Percentiles rank a stretch among this genome's conserved stretches.
phyloP scores from a whole-genome alignment of 345 rosid genomes.

The Hypericum perforatum region DNA sequence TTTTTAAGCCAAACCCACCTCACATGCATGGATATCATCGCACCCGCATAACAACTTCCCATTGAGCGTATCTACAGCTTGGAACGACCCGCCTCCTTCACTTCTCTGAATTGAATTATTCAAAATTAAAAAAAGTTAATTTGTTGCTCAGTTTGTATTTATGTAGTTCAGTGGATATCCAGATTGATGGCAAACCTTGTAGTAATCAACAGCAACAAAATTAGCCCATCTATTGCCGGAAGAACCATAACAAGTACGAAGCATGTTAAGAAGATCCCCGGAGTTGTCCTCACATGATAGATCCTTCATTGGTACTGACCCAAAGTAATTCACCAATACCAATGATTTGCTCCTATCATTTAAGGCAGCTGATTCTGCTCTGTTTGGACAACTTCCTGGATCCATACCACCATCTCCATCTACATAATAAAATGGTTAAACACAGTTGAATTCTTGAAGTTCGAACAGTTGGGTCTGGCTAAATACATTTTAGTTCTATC shows the following conservation, averaged over 20 bases:
- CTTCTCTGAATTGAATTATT: constrained; percentile 28
- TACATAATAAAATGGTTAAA: not conserved
- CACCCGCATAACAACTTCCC: constrained; percentile 44
- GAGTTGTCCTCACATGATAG: constrained; percentile 39
- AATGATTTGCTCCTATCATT: constrained; percentile 38
- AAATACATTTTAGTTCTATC: too few relatives aligned
- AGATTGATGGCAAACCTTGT: too few relatives aligned
- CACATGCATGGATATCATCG: constrained; percentile 36
- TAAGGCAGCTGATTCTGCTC: constrained; percentile 33
- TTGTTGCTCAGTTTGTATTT: too few relatives aligned
- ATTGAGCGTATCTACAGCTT: constrained; percentile 45
- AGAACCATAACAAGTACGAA: constrained; percentile 32
- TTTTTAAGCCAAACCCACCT: not conserved
- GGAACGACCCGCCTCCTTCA: constrained; percentile 51
- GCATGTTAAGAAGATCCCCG: constrained; percentile 16
- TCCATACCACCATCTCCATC: constrained; percentile 36
- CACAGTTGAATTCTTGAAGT: too few relatives aligned
- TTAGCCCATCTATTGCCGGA: constrained; percentile 51
- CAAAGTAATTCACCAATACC: constrained; percentile 39
- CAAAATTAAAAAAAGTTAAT: not conserved
- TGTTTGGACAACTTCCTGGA: constrained; percentile 25
- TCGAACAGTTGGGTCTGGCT: too few relatives aligned
- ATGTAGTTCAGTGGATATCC: too few relatives aligned
- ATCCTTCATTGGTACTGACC: constrained; percentile 21
- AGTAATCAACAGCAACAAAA: constrained; percentile 43